phyloP scores from a whole-genome alignment of 805 yeast genomes.

The Wickerhamomyces alni region DNA sequence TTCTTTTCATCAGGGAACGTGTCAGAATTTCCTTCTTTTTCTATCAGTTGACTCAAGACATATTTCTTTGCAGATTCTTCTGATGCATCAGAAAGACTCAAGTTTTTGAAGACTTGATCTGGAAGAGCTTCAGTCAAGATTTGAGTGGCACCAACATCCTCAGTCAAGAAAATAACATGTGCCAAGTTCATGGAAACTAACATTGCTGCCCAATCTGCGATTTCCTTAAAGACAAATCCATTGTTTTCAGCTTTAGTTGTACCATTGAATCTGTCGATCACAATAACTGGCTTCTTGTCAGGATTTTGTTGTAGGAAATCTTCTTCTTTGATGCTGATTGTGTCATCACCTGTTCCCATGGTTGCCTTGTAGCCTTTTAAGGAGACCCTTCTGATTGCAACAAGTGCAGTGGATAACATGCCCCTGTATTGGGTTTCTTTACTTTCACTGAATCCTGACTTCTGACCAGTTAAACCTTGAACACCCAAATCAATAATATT shows the following conservation, averaged over 20 bases:
- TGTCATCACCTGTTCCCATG: conserved; percentile 26
- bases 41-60: conserved; percentile 49
- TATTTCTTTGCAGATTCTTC: conserved; percentile 62
- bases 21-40: conserved; percentile 24
- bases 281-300: conserved; percentile 77
- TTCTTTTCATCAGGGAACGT: conserved; percentile 15
- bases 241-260: conserved; percentile 52
- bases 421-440: conserved; percentile 77
- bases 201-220: conserved; percentile 87
- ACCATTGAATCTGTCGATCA: conserved; percentile 64
- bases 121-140: conserved; percentile 70
- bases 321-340: conserved; percentile 53
- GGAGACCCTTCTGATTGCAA: conserved; percentile 67
- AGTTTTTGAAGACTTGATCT: conserved; percentile 74
- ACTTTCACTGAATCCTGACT: conserved; percentile 81
- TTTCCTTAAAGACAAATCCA: conserved; percentile 59
- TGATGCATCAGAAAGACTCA: conserved; percentile 78
- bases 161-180: conserved; percentile 83
- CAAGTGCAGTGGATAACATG: conserved; percentile 65
- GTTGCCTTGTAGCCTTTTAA: conserved; percentile 36
- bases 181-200: conserved; percentile 75
- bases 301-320: conserved; percentile 83
- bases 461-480: conserved; percentile 91
- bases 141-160: conserved; percentile 74
- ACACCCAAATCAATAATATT: conserved; percentile 77